A percentile compares a stretch with the other conserved stretches of the same genome.
phyloP scores from a whole-genome alignment of 148 eudicot species.

The Spergularia marina region DNA sequence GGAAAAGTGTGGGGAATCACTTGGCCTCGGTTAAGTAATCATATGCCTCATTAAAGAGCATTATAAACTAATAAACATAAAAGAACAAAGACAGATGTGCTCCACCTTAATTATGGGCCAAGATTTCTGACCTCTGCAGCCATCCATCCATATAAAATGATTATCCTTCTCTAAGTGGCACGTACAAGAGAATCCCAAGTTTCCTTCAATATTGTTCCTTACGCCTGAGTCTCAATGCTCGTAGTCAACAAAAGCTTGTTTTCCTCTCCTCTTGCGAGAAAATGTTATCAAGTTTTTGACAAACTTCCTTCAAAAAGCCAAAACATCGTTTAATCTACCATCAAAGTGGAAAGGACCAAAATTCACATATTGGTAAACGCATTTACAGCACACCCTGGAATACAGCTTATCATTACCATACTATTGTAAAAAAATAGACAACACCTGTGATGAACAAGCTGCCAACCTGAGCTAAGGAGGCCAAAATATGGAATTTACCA shows the following conservation, averaged over 20 bases:
- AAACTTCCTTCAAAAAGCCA: conserved; percentile 5
- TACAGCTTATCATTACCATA: background rate
- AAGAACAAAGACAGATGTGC: conserved; percentile 29
- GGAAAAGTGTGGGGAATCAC: conserved; percentile 17
- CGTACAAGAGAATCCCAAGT: conserved; percentile 32
- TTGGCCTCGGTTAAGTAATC: conserved; percentile 20
- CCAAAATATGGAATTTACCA: background rate
- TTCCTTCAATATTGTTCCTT: background rate
- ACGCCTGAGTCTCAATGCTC: background rate
- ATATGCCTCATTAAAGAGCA: conserved; percentile 25
- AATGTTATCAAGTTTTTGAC: background rate
- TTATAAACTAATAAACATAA: conserved; percentile 17
- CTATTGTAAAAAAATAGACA: background rate
- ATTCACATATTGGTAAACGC: background rate
- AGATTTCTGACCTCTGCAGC: conserved; percentile 22
- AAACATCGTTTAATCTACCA: conserved; percentile 1
- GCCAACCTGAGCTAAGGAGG: background rate
- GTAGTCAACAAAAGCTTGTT: background rate
- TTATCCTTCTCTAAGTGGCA: conserved; percentile 29
- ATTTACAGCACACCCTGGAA: conserved; percentile 1
- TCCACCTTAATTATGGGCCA: conserved; percentile 32
- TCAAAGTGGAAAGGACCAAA: background rate
- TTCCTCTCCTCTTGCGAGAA: background rate
- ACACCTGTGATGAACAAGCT: background rate
- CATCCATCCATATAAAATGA: conserved; percentile 35